A percentile compares a stretch with the other conserved stretches of the same genome.
Evolutionary conservation across 768 basidiomycete genomes (phyloP).

Genomic region (Gyrodon lividus): DNA sequence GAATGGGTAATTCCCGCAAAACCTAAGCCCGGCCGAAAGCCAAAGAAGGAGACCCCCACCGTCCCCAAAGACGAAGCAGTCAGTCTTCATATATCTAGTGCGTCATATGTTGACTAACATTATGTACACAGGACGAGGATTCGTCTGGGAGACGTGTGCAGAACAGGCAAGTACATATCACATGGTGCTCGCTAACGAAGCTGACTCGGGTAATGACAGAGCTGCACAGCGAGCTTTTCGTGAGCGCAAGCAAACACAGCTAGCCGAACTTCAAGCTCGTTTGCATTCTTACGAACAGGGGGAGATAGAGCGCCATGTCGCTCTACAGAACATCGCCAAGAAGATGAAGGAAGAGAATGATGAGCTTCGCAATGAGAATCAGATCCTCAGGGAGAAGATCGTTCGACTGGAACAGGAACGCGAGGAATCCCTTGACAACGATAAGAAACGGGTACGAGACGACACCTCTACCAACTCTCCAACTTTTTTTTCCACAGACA

Average conservation of each 20-base stretch:
- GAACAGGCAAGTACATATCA: conserved; percentile 52
- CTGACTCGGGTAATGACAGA: conserved; percentile 39
- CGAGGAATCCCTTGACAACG: conserved; percentile 31
- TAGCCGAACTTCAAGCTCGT: conserved; percentile 84
- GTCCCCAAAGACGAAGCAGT: conserved; percentile 50
- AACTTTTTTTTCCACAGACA: conserved; percentile 18
- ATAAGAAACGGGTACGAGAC: conserved; percentile 61
- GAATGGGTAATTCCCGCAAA: conserved; percentile 88
- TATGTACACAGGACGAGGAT: conserved; percentile 39
- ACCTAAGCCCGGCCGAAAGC: conserved; percentile 85
- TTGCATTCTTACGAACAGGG: conserved; percentile 85
- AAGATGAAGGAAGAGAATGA: conserved; percentile 88
- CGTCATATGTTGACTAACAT: conserved; percentile 7
- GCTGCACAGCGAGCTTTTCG: conserved; percentile 89
- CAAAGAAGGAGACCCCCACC: conserved; percentile 60
- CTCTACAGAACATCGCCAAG: conserved; percentile 79
- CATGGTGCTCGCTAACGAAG: background rate
- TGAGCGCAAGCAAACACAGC: conserved; percentile 85
- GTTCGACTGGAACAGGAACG: conserved; percentile 41
- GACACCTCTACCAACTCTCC: conserved; percentile 41
- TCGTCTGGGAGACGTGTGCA: conserved; percentile 69
- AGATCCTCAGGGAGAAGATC: conserved; percentile 52
- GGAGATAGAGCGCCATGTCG: conserved; percentile 85
- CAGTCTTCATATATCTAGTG: conserved; percentile 19
- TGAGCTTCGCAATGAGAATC: conserved; percentile 65